Base-by-base conservation (phyloP, 1,139 yeast species). In the Pichia sp. region DNA sequence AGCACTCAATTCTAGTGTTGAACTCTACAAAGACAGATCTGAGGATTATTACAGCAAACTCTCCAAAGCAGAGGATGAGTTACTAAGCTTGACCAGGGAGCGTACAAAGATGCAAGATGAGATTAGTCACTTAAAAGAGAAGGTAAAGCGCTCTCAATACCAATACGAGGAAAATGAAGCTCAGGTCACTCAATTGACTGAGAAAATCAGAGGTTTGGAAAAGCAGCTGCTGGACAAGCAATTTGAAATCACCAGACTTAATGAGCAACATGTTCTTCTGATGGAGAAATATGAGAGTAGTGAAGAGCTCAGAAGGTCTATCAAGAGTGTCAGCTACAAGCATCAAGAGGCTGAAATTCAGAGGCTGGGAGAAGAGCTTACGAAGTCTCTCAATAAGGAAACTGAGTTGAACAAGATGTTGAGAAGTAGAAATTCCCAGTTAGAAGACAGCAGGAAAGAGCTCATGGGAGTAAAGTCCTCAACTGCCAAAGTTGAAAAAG, bases 61-160 rank as follows among this genome's bases (percentile, higher is more conserved):
- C 25, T 94, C 86, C 50, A 70, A 75, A 41, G 91, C 94, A 1
- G 96, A 88, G 51, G 68, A 79, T 33, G 81, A 86, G 2, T 75
- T 83, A 2, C 64, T 70, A 32, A 70, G 76, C 34, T 74, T 86
- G 3, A 55, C 64, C 29, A 66, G 84, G 46, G 76, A 80, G 14
- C 88, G 81, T 52, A 69, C 69, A 34, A 59, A 66, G 36, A 70
- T 82, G 8, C 62, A 60, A 33, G 63, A 64, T 27, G 87, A 85
- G 47, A 62, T 79, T 40, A 59, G 62, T 17, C 86, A 79, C 22
- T 63, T 72, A 4, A 68, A 67, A 41, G 72, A 64, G 30, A 69
- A 77, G 19, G 61, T 80, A 39, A 63, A 63, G 12, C 65, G 73
- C 32, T 67, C 77, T 11, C 71, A 72, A 43, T 74, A 69, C 34